These are phyloP conservation scores for Cercophora scortea DNA, from an alignment of 495 filamentous ascomycete genomes.

Conservation along the genomic window DNA sequence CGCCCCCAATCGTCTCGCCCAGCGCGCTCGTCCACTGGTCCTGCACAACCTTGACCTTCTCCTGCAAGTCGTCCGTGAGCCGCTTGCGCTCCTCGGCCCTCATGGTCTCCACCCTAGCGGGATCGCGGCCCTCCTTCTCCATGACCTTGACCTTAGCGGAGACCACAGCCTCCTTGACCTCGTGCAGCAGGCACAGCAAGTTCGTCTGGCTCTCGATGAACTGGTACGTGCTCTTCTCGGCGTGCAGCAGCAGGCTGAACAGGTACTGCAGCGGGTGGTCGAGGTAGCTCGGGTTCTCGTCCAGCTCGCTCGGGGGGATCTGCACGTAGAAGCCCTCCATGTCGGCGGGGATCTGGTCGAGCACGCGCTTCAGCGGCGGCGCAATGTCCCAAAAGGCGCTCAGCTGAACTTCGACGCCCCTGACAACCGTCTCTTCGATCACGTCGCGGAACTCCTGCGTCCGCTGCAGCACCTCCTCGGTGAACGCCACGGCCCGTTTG, in stretches of 20 bases:
- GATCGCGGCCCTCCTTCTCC: conserved; percentile 51
- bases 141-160: conserved; percentile 50
- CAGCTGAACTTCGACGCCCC: conserved; percentile 84
- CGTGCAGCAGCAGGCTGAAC: conserved; percentile 71
- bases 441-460: conserved; percentile 71
- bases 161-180: conserved; percentile 76
- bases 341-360: conserved; percentile 63
- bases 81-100: conserved; percentile 54
- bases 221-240: conserved; percentile 86
- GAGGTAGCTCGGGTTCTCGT: conserved; percentile 77
- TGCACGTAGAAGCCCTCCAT: conserved; percentile 48
- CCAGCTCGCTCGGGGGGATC: conserved; percentile 68
- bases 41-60: conserved; percentile 83
- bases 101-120: conserved; percentile 48
- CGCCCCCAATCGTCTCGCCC: conserved; percentile 39
- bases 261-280: conserved; percentile 82
- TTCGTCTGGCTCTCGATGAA: conserved; percentile 95
- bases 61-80: conserved; percentile 82
- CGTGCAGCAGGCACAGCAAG: conserved; percentile 84
- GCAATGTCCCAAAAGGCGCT: conserved; percentile 97
- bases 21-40: conserved; percentile 64
- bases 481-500: conserved; percentile 57
- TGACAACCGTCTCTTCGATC: conserved; percentile 75
- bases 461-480: conserved; percentile 59
- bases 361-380: conserved; percentile 63